Base-by-base conservation (phyloP, 2,329 filamentous ascomycete genomes). In the Cercospora sp. region DNA sequence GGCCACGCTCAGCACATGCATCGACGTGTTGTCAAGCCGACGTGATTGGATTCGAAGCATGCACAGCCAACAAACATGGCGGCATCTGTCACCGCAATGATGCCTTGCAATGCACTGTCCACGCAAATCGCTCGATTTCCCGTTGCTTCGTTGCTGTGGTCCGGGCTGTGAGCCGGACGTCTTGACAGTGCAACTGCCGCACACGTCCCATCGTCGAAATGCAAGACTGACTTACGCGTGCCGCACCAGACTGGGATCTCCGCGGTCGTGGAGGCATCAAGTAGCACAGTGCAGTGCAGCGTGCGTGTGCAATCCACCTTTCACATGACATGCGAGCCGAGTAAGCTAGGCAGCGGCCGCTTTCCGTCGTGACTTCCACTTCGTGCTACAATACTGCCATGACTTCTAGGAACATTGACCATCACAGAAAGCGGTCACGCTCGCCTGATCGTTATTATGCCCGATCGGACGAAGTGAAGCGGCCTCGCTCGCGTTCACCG, bases 391-490 rank as follows among this genome's bases (percentile, higher is more conserved):
- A 53, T 53, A 53, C 37, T n/a, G 34, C n/a, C 65, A 67, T 67
- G 66, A 24, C 55, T 45, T 51, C 51, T 9, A 24, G 18, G 30
- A 51, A 21, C 13, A 53, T 13, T 57, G 7, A 76, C 80, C 26
- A 74, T 78, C 18, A 73, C 67, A 64, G 63, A 74, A 72, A 71
- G 66, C 72, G 74, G n/a, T 76, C 75, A n/a, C 71, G 72, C 21
- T 75, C 74, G 2, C 73, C 71, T 16, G 63, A 64, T 21, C 45
- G 61, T 51, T 26, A 26, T 26, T 24, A 63, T 32, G 60, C 32
- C 28, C 32, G 57, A 21, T 61, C 18, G 21, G 45, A 70, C 24
- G 67, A 73, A 57, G 69, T 71, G 65, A 75, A 73, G 34, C 49
- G 71, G 43, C 67, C 70, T 58, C 74, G 74, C 16, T 76, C 75